Conservation (phyloP, 768 basidiomycete genomes). For the Ramaria rubella region DNA sequence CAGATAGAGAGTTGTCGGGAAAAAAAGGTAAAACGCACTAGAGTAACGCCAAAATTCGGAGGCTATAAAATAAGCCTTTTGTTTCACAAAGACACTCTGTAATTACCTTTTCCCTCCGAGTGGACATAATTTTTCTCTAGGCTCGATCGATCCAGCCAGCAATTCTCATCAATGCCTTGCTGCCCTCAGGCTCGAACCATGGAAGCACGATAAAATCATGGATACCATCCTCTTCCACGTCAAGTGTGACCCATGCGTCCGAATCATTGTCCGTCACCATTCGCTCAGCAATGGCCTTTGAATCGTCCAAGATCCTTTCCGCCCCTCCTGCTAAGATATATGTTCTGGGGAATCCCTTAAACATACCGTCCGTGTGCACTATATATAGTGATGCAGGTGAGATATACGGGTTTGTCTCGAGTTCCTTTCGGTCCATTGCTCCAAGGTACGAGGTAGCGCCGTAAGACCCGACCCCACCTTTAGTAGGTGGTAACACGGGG, state of each 20-base stretch:
- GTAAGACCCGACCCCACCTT: neutral
- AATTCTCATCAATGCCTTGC: neutral
- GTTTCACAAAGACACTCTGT: too few relatives aligned
- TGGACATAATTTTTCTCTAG: too few relatives aligned
- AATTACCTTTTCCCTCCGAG: too few relatives aligned
- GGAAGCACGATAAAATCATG: neutral
- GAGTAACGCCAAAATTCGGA: too few relatives aligned
- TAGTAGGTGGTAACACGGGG: neutral
- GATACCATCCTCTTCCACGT: neutral
- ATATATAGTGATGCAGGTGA: constrained; percentile 1
- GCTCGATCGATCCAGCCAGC: neutral
- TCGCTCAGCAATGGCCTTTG: constrained; percentile 37
- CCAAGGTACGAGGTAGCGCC: constrained; percentile 1
- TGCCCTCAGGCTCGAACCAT: neutral
- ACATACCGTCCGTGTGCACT: constrained; percentile 27
- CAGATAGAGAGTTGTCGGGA: too few relatives aligned
- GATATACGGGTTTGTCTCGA: neutral
- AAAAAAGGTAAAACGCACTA: too few relatives aligned
- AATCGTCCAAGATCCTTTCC: constrained; percentile 48
- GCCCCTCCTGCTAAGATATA: constrained; percentile 53
- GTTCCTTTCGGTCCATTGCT: neutral
- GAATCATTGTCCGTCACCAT: constrained; percentile 38
- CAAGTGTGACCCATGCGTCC: neutral
- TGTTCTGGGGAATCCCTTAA: constrained; percentile 53
- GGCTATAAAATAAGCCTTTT: too few relatives aligned